Percentiles rank a stretch among this genome's conserved stretches.
Conservation (phyloP, 768 basidiomycete genomes). For the Tricholoma matsutake region DNA sequence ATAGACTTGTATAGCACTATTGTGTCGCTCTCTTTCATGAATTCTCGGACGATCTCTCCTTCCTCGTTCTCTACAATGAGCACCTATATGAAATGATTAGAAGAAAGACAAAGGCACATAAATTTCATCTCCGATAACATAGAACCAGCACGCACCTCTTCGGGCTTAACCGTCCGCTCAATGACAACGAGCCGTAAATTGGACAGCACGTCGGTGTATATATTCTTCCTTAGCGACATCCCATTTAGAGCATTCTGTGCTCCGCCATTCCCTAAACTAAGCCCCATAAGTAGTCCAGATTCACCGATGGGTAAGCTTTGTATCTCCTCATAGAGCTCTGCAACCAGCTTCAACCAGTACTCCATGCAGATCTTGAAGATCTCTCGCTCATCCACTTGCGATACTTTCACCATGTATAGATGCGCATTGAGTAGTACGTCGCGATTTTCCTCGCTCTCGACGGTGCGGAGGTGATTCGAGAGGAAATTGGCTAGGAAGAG, state of each 20-base stretch:
- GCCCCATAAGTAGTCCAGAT: constrained; percentile 81
- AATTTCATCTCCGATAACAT: not conserved
- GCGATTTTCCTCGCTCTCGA: constrained; percentile 87
- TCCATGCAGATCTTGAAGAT: constrained; percentile 99
- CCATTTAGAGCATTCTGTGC: constrained; percentile 68
- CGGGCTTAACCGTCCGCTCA: constrained; percentile 99
- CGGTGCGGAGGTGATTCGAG: constrained; percentile 86
- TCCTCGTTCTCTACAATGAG: constrained; percentile 99
- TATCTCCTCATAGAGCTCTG: constrained; percentile 96
- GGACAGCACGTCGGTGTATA: constrained; percentile 92
- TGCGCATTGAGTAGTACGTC: constrained; percentile 96
- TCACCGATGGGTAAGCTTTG: constrained; percentile 88
- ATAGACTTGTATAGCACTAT: constrained; percentile 99
- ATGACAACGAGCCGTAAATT: constrained; percentile 95
- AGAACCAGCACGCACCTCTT: constrained; percentile 64
- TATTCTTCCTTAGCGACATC: constrained; percentile 84
- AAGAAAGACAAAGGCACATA: not conserved
- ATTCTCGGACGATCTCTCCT: constrained; percentile 98
- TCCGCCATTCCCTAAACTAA: constrained; percentile 74
- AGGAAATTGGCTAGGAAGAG: constrained; percentile 97
- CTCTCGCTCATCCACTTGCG: constrained; percentile 96
- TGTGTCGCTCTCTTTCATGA: constrained; percentile 98
- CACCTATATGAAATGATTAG: constrained; percentile 49
- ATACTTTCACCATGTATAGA: constrained; percentile 97
- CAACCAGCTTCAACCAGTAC: constrained; percentile 95